Base-by-base conservation (phyloP, 1,284 basidiomycete species). In the Leccinum pachyderme region DNA sequence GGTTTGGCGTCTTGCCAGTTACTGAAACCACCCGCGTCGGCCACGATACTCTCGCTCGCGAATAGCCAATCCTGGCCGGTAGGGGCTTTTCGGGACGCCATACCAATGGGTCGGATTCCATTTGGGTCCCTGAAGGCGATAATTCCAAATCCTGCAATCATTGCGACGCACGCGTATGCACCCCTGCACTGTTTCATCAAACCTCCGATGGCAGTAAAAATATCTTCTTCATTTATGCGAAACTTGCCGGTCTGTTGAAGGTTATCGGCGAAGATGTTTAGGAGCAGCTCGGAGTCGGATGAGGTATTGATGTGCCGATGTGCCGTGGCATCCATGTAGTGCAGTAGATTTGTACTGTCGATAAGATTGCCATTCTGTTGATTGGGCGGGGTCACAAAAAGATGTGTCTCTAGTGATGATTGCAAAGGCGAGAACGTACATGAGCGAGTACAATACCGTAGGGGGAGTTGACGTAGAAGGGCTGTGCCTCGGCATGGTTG, bases 91-190 rank as follows among this genome's bases (percentile, higher is more conserved):
- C 93, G 80, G 18, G 81, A 80, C 5, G 84, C 93, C 78, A 94
- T 83, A 3, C 95, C 95, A 25, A 95, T 77, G 1, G 96, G 97
- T 35, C 96, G 84, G 63, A 99, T 98, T 54, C 96, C 96, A 71
- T 98, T 98, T n/a, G 96, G 97, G 73, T 99, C 97, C 59, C 97
- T 83, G 80, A 99, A 99, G 0, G 93, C 97, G 68, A 99, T 95
- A 63, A 99, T 90, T 6, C 97, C 97, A 73, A 99, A 99, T 41
- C 97, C 97, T 44, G 97, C 97, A 37, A 99, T 83, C 96, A 99
- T 98, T 27, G 92, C 95, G 22, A 95, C 89, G 70, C 96, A 98
- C 1, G 95, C 95, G 75, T 98, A 99, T 4, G 93, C 96, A 55
- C 97, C 97, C 66, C 83, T 89, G 69, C 87, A 89, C 63, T 94